A percentile compares a stretch with the other conserved stretches of the same genome.
These are phyloP conservation scores for Aspergillus sergii DNA, from an alignment of 2,329 filamentous ascomycete species.

Conservation along the genomic window DNA sequence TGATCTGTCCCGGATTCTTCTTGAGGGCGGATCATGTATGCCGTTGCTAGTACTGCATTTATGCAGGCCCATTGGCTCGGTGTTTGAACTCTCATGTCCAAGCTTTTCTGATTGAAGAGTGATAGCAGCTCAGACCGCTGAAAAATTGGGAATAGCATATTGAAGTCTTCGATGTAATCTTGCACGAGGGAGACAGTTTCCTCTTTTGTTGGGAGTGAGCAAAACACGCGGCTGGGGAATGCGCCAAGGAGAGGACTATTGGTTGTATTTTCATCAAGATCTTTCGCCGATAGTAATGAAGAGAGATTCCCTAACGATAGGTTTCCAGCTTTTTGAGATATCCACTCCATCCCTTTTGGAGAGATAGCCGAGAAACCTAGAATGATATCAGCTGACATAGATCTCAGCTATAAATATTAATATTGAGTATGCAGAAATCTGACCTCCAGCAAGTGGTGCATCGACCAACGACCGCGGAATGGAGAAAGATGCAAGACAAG, in stretches of 20 bases:
- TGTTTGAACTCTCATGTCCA: slow-evolving; percentile 5
- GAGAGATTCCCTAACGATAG: background rate
- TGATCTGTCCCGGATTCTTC: slow-evolving; percentile 3
- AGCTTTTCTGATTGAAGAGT: slow-evolving; percentile 11
- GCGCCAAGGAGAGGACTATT: background rate
- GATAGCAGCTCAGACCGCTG: slow-evolving; percentile 12
- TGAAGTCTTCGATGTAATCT: slow-evolving; percentile 17
- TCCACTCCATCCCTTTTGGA: slow-evolving; percentile 18
- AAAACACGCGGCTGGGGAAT: slow-evolving; percentile 12
- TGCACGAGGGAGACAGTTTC: slow-evolving; percentile 13
- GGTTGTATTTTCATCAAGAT: background rate
- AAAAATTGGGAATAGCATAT: slow-evolving; percentile 16
- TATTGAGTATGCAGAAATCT: background rate
- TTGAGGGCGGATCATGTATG: slow-evolving; percentile 12
- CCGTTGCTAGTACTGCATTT: slow-evolving; percentile 20
- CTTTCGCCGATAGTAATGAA: background rate
- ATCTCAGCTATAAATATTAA: background rate
- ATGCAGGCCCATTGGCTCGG: slow-evolving; percentile 19
- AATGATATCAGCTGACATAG: background rate
- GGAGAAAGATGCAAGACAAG: slow-evolving; percentile 6
- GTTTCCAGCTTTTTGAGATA: slow-evolving; percentile 14
- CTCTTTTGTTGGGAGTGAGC: slow-evolving; percentile 15
- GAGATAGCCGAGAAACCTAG: slow-evolving; percentile 16
- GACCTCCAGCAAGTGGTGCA: slow-evolving; percentile 9
- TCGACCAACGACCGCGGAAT: slow-evolving; percentile 18